These are phyloP conservation scores for Domatiomyces catenatus DNA, from an alignment of 2,329 filamentous ascomycete species.

Conservation along the genomic window DNA sequence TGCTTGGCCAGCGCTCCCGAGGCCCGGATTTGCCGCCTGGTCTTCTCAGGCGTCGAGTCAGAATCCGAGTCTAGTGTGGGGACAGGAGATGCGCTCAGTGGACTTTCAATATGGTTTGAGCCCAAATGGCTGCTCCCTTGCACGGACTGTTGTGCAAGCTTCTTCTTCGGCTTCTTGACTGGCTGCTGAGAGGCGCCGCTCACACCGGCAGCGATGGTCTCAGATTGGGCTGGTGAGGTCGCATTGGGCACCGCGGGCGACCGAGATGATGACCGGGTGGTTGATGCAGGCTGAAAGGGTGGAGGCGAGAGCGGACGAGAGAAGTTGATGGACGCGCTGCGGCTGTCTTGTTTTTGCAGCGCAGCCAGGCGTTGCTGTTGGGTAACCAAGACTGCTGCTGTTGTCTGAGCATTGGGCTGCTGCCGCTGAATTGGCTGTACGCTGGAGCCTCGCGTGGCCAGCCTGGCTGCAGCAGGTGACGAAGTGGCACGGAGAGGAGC, in stretches of 20 bases:
- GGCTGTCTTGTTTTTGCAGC: conserved; percentile 25
- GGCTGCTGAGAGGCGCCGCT: conserved; percentile 18
- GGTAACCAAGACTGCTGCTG: neutral
- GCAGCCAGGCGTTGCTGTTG: conserved; percentile 7
- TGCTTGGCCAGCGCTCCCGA: conserved; percentile 22
- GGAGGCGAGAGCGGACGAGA: conserved; percentile 30
- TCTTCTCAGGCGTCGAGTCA: conserved; percentile 18
- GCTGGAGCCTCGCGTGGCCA: neutral
- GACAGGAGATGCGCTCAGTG: conserved; percentile 14
- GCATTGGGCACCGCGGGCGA: conserved; percentile 2
- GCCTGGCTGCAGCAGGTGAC: conserved; percentile 23
- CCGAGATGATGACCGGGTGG: conserved; percentile 1
- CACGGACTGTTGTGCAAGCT: conserved; percentile 15
- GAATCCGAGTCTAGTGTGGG: conserved; percentile 16
- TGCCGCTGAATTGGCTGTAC: neutral
- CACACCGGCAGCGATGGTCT: conserved; percentile 17
- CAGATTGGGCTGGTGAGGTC: conserved; percentile 16
- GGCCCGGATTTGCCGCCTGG: conserved; percentile 15
- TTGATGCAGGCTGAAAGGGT: conserved; percentile 8
- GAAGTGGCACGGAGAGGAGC: conserved; percentile 30
- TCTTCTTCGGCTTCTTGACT: conserved; percentile 19
- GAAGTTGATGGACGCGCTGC: conserved; percentile 32
- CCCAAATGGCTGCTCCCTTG: conserved; percentile 20
- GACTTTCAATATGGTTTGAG: conserved; percentile 12
- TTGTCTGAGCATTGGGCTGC: neutral